Base-by-base conservation (phyloP, 2,329 filamentous ascomycete species). In the Ceratocystis eucalypticola region DNA sequence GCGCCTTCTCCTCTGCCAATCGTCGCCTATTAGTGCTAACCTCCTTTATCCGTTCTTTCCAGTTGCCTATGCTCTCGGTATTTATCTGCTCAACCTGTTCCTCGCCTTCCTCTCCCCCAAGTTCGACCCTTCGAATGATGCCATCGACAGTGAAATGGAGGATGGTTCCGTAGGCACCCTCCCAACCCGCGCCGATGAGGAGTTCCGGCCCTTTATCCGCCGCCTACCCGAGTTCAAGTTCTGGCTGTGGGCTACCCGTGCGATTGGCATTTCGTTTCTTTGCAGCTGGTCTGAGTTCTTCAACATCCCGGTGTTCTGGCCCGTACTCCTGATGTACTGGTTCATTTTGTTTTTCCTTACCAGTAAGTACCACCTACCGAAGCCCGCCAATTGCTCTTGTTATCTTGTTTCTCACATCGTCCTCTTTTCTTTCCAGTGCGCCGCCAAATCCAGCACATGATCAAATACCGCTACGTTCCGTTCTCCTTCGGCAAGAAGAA, bases 391-490 rank as follows among this genome's bases (percentile, higher is more conserved):
- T 64, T 1, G 25, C 6, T 45, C 28, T 46, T 64, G 5, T 25
- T 25, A 5, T 28, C 30, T 5, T 28, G 4, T n/a, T 3, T 46
- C 45, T 33, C 45, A 61, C 30, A 50, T 12, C 20, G 17, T 59
- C 44, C 65, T 28, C 5, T 28, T 22, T 46, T 10, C 7, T 45
- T 55, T 25, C 37, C 72, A 96, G 91, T 99, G 94, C 86, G 94
- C 77, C 90, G 94, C 81, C 94, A 99, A 80, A 99, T 99, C 72
- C 94, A 99, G 80, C 94, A 97, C 80, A 99, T 99, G 94, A 93
- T 99, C 83, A 99, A 97, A 81, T 99, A 97, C 81, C 90, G 93
- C 78, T 99, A 96, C 75, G 91, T 96, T 37, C 91, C 92, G 50
- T 96, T 96, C 79, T 87, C 89, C 50, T 85, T 96, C 70, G 92